Evolutionary conservation across 139 green algal species (phyloP), one percentile per base, ranked within the genome.

Genomic region (Coelastrella sp.): DNA sequence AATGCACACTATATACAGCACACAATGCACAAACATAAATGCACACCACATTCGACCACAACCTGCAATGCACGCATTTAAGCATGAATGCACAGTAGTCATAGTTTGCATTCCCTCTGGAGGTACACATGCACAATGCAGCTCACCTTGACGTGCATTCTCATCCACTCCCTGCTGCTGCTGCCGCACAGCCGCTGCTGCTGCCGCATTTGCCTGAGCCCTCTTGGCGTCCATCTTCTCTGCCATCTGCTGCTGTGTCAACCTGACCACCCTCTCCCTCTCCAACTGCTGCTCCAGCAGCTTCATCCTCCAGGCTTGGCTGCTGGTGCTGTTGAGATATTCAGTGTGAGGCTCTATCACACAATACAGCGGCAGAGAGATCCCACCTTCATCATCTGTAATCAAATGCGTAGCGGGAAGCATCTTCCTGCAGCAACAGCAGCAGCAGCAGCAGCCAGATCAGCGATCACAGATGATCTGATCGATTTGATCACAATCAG

Each of bases 291-390:
- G 73, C 73, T 68, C 30, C 73, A 67, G n/a, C 30, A 81, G 50
- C 50, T 50, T 53, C 48, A 45, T 32, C 41, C 62, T 69, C 30
- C 30, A 40, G 8, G 62, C 67, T 53, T 76, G 45, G 37, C 34
- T 37, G 48, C 73, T 67, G 48, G 45, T 67, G 73, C 27, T 50
- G 50, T 32, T 15, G 1, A 82, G 75, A 53, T 82, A 82, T 35
- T 82, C 53, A 15, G 8, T 4, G 25, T 82, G 75, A 5, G 75
- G 75, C 75, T 82, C 75, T 40, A 82, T 53, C 32, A 82, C 75
- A 2, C 66, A 60, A 21, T 82, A 69, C 35, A 82, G 75, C 34
- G 75, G 75, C 34, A 82, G 75, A 2, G 34, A 40, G 6, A 82
- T 34, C 1, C 30, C 75, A 3, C 35, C 35, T 19, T 57, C 51